Evolutionary conservation across 257 asterid species (phyloP).

Genomic region (Cordia subcordata): DNA sequence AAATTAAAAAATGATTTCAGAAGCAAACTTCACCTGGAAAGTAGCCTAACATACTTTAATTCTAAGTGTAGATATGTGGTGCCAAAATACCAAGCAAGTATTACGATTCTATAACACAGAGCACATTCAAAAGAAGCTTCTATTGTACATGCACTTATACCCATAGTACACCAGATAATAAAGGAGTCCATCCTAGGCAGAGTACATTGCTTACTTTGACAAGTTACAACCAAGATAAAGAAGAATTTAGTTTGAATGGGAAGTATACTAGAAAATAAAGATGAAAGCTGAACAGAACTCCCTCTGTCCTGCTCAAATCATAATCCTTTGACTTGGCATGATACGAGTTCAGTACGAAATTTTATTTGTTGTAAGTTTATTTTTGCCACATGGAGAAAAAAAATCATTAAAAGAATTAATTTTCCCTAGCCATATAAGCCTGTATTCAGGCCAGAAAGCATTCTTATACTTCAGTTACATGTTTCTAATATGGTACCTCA

Average conservation of each 20-base stretch:
- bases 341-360: too few species aligned
- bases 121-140: neutral
- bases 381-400: too few species aligned
- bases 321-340: too few species aligned
- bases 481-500: constrained; percentile 37
- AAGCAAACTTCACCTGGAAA: neutral
- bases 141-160: neutral
- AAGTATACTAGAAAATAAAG: neutral
- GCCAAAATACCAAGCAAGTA: too few species aligned
- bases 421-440: too few species aligned
- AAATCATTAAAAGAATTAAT: too few species aligned
- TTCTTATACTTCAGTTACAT: neutral
- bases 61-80: too few species aligned
- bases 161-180: neutral
- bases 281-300: too few species aligned
- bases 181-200: neutral
- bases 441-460: too few species aligned
- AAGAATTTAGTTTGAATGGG: neutral
- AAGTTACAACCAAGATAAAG: neutral
- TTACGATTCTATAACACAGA: neutral
- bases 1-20: neutral
- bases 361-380: too few species aligned
- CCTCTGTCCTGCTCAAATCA: too few species aligned
- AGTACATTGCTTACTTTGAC: neutral
- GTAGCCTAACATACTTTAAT: neutral